Evolutionary conservation across 306 rosid genomes (phyloP), one percentile per base, ranked within the genome.

Genomic region (Macrotyloma uniflorum): DNA sequence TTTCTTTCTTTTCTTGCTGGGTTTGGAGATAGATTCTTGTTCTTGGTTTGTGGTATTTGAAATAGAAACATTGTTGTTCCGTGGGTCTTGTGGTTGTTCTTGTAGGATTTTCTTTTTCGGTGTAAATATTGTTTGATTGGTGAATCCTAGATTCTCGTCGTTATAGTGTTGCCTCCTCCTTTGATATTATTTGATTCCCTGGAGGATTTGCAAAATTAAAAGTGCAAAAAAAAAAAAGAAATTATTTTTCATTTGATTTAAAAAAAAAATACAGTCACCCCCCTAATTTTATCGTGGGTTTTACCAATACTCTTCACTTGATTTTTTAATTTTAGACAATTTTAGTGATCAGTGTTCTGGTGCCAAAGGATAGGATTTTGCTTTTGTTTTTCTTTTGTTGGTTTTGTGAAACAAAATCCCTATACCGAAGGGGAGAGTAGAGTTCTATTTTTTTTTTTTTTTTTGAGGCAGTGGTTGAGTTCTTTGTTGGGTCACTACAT

Each of bases 241-340:
- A 28, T 45, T 42, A 19, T 63, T 74, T 76, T 61, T 47, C 22
- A 47, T 84, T 26, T 19, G 72, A 78, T 76, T 53, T 23, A 47
- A 76, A 46, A 69, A 66, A 76, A 46, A 66, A 67, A 81, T 80
- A 65, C 82, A 76, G 65, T 84, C 80, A 70, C 79, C 94, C 88
- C 96, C 85, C 88, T 85, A 82, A 80, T 93, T 93, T 93, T 91
- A 79, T 79, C 66, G 89, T 78, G 93, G 97, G 96, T 75, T 72
- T 81, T 79, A 69, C 77, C 70, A 38, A 72, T 83, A 75, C 79
- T 76, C 59, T 72, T 75, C 54, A 38, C 74, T 82, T 79, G 23
- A 75, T 82, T 80, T 81, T 51, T 32, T 30, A 72, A 47, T 32
- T 72, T 80, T 72, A 33, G 77, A 23, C 24, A 67, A 8, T 73